phyloP scores from a whole-genome alignment of 306 rosid genomes.

The Medicago arabica region DNA sequence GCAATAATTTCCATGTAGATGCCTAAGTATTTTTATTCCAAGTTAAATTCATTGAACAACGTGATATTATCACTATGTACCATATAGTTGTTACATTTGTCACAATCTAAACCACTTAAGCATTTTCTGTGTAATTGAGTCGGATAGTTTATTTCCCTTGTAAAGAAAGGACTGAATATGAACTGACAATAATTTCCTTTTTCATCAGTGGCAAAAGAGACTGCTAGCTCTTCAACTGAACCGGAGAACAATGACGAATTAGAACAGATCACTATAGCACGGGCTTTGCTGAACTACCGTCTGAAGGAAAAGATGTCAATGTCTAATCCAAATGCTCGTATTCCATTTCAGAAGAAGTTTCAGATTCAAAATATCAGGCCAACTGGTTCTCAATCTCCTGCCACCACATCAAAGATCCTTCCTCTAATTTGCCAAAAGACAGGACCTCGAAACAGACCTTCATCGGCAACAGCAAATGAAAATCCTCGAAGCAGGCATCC shows the following conservation, averaged over 20 bases:
- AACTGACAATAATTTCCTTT: conserved; percentile 40
- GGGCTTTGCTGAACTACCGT: conserved; percentile 78
- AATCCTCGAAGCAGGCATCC: conserved; percentile 54
- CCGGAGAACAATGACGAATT: conserved; percentile 86
- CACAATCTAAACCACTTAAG: no score
- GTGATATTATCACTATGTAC: no score
- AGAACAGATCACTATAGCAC: conserved; percentile 92
- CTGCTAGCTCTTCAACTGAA: conserved; percentile 67
- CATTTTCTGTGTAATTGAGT: no score
- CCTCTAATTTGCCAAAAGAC: conserved; percentile 83
- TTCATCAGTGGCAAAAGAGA: conserved; percentile 73
- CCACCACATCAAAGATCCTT: conserved; percentile 84
- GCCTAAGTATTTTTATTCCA: no score
- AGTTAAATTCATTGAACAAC: no score
- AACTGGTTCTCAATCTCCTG: conserved; percentile 73
- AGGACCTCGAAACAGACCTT: conserved; percentile 56
- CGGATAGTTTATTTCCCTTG: no score
- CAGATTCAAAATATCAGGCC: conserved; percentile 73
- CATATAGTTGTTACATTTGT: no score
- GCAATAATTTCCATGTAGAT: no score
- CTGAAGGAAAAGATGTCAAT: conserved; percentile 77
- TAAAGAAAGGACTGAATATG: conserved; percentile 25
- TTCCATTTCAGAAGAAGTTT: conserved; percentile 76
- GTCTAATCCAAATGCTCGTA: conserved; percentile 70
- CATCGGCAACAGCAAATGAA: conserved; percentile 50